Evolutionary conservation across 345 rosid genomes (phyloP), one percentile per base, ranked within the genome.

Genomic region (Ceriops zippeliana): DNA sequence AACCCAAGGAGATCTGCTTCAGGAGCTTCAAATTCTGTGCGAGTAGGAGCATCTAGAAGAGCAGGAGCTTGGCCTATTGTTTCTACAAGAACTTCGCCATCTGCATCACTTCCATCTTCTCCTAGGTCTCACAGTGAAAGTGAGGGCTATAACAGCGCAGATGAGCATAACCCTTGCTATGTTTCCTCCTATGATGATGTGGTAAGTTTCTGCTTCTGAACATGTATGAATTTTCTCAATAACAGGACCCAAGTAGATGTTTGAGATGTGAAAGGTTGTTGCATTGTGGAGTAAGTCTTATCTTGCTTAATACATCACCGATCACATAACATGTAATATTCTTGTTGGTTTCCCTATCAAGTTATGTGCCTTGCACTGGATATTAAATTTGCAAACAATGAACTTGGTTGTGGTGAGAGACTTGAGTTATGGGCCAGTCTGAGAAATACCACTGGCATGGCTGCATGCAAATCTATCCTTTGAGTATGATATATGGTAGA

Each of bases 141-240:
- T 66, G 99, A 96, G 77, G 99, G 99, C 52, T 96, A 96, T 65
- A 96, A 96, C 74, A 96, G 99, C 76, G 95, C 98, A 37, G 99
- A 96, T 89, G 99, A 96, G 83, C 91, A 92, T 80, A 86, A 76
- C 69, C 85, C 97, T 47, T 63, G 90, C 77, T 90, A 69, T 69
- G 87, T 64, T 57, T 86, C 92, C 65, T 86, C 96, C 20, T 91
- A 84, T 76, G 82, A 84, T 69, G 99, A 86, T 72, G 53, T 63
- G 49, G 99, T 96, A 77, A 83, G 92, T 81, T 80, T 67, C 69
- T 63, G 57, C 20, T 27, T 13, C 53, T 58, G 24, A 47, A 58
- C 20, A 52, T 24, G 20, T 61, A 11, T 56, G 59, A 7, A 24
- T 24, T 15, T 24, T 5, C 59, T 3, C 49, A 42, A 42, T 15